These are phyloP conservation scores for Boletus edulis DNA, from an alignment of 768 basidiomycete genomes.

Conservation along the genomic window DNA sequence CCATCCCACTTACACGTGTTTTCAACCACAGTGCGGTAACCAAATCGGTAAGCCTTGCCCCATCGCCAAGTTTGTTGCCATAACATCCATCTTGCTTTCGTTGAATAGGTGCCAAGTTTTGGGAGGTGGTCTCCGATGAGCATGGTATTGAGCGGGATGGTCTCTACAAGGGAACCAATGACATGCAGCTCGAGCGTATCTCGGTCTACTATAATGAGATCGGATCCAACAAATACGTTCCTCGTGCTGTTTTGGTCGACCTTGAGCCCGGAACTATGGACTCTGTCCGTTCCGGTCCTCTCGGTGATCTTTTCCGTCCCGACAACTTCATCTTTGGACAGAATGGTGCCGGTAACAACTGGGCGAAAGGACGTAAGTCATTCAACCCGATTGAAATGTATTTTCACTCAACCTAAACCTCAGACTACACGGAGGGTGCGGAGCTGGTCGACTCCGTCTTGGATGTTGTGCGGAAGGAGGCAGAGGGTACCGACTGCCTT, in stretches of 20 bases:
- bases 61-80: constrained; percentile 9
- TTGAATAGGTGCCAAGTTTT: constrained; percentile 82
- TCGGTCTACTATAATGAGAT: constrained; percentile 98
- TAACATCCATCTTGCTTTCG: constrained; percentile 19
- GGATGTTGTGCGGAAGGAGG: constrained; percentile 98
- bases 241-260: constrained; percentile 95
- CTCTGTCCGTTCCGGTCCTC: constrained; percentile 84
- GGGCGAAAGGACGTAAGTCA: constrained; percentile 97
- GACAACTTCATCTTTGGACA: constrained; percentile 99
- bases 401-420: not conserved
- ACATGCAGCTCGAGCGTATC: constrained; percentile 96
- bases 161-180: constrained; percentile 88
- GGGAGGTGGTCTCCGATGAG: constrained; percentile 98
- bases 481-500: constrained; percentile 94
- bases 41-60: constrained; percentile 78
- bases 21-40: constrained; percentile 83
- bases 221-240: constrained; percentile 95
- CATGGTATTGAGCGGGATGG: constrained; percentile 95
- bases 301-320: constrained; percentile 91
- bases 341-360: constrained; percentile 99
- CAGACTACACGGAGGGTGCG: constrained; percentile 91
- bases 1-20: constrained; percentile 27
- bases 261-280: constrained; percentile 98
- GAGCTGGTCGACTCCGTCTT: constrained; percentile 98
- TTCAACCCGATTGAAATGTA: not conserved